Evolutionary conservation across 2,329 filamentous ascomycete species (phyloP), one percentile per base, ranked within the genome.

Genomic region (Fusarium floridanum): DNA sequence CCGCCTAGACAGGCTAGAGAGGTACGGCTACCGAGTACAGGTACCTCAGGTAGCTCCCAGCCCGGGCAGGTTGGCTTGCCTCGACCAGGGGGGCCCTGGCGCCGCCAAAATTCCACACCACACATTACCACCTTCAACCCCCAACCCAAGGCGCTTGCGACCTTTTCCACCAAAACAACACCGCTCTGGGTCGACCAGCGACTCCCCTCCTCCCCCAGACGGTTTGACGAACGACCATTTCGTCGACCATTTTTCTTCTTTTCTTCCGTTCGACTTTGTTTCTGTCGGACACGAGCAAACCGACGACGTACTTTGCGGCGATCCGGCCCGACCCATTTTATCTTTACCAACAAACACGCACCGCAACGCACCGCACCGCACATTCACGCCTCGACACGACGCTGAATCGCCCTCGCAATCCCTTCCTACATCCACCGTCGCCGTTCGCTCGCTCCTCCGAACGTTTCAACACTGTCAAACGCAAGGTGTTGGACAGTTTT

Each of bases 131-230:
- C 74, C 75, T 74, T 76, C 73, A 76, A 74, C 77, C 75, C 75
- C 77, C 72, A 75, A 67, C 72, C 45, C 69, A 62, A 67, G 68
- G 77, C 75, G 75, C 77, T 78, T 78, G 77, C 77, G 75, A 78
- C 77, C 72, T 78, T 78, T 78, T 57, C 53, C 77, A 76, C 77
- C 75, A 76, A 71, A 78, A 78, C 76, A 78, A 78, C 76, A 78
- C 73, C 75, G 76, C 76, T 59, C 72, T 68, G 63, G 75, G 72
- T 73, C 62, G 67, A 78, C 67, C 74, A 68, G 75, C 69, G 65
- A 66, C 65, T 72, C 68, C 53, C 53, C 66, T 61, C 60, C 61
- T 68, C 73, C 48, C 64, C 56, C 56, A 37, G 27, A 64, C 57
- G 57, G 68, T 53, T 56, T 56, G 63, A 68, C 68, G 10, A 53